Evolutionary conservation across 2,329 filamentous ascomycete genomes (phyloP).

Genomic region (Septoria linicola): DNA sequence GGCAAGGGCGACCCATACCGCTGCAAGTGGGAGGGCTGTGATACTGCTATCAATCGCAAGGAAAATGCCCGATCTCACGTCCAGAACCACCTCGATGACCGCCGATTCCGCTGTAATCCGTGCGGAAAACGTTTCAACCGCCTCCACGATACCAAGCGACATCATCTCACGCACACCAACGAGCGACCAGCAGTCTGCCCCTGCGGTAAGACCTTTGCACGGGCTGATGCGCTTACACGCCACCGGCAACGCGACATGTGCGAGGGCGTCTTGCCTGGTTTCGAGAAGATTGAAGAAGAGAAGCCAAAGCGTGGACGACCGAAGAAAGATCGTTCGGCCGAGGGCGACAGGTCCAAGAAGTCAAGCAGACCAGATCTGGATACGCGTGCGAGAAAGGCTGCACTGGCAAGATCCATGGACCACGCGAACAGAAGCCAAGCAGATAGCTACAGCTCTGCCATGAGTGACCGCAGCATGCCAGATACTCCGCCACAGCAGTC

Average conservation of each 20-base stretch:
- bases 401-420: slow-evolving; percentile 50
- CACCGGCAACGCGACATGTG: slow-evolving; percentile 97
- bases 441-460: slow-evolving; percentile 31
- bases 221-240: slow-evolving; percentile 90
- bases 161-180: slow-evolving; percentile 95
- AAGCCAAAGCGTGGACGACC: slow-evolving; percentile 67
- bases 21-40: slow-evolving; percentile 65
- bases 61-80: slow-evolving; percentile 99
- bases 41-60: slow-evolving; percentile 90
- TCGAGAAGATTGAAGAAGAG: slow-evolving; percentile 53
- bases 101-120: slow-evolving; percentile 89
- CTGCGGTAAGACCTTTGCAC: slow-evolving; percentile 90
- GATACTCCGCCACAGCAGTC: slow-evolving; percentile 35
- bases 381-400: slow-evolving; percentile 57
- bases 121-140: slow-evolving; percentile 96
- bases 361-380: slow-evolving; percentile 54
- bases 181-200: slow-evolving; percentile 94
- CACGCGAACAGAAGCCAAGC: slow-evolving; percentile 19
- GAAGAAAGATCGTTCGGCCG: slow-evolving; percentile 55
- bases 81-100: slow-evolving; percentile 94
- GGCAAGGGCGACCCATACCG: slow-evolving; percentile 47
- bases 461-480: slow-evolving; percentile 36
- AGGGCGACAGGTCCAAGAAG: slow-evolving; percentile 22
- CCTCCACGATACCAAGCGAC: slow-evolving; percentile 94
- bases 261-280: slow-evolving; percentile 85